Conservation (phyloP, 1,139 yeast genomes). For the Arxiozyma slooffiae region DNA sequence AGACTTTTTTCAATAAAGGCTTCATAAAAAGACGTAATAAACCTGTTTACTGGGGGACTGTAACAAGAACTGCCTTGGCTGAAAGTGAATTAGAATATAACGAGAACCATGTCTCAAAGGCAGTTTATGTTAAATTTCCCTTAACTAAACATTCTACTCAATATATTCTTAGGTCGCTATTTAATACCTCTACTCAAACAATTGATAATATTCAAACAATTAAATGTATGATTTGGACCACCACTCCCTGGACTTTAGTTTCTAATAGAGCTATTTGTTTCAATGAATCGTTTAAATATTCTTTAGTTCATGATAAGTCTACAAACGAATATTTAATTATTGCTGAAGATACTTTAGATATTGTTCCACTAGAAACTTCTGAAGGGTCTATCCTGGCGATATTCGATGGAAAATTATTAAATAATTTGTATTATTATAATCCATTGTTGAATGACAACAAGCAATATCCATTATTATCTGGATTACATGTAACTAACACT, state of each 20-base stretch:
- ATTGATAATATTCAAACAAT: conserved; percentile 3
- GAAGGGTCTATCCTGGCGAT: conserved; percentile 17
- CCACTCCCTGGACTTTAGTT: conserved; percentile 96
- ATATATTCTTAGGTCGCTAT: background rate
- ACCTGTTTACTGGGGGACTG: conserved; percentile 98
- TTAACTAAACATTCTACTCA: conserved; percentile 25
- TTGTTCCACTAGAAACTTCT: conserved; percentile 21
- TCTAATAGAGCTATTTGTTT: conserved; percentile 80
- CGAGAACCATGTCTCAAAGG: conserved; percentile 57
- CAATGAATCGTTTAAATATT: conserved; percentile 50
- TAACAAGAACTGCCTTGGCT: conserved; percentile 86
- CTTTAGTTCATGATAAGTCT: conserved; percentile 35
- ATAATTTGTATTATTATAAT: conserved; percentile 43
- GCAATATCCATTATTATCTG: conserved; percentile 56
- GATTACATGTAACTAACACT: conserved; percentile 66
- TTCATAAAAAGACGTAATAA: conserved; percentile 73
- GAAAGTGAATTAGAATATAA: conserved; percentile 92
- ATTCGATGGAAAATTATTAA: conserved; percentile 40
- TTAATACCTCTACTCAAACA: background rate
- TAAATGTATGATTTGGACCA: conserved; percentile 71
- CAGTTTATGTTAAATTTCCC: conserved; percentile 67
- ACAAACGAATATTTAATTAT: conserved; percentile 40
- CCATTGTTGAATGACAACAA: conserved; percentile 39
- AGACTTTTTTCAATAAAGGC: conserved; percentile 53
- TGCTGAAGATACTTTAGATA: conserved; percentile 37